Conservation (phyloP, 129 eudicot genomes). For the Tanacetum coccineum region DNA sequence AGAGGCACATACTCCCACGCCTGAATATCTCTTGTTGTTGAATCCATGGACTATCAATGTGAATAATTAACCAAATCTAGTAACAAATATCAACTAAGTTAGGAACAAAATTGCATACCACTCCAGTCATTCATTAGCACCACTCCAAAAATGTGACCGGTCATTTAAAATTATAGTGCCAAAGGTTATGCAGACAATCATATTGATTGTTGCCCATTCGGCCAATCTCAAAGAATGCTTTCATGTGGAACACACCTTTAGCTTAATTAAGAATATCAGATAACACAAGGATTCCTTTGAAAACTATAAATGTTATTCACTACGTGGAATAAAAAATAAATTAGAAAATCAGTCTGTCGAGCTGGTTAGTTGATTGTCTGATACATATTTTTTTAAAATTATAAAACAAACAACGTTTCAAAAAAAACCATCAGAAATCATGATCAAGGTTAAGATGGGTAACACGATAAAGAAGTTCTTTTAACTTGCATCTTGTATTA, state of each 20-base stretch:
- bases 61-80: constrained; percentile 10
- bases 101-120: constrained; percentile 43
- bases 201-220: not conserved
- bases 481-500: no score
- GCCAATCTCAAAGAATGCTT: not conserved
- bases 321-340: not conserved
- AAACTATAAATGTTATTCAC: not conserved
- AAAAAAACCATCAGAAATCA: no score
- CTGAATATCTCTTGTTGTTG: constrained; percentile 91
- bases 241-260: not conserved
- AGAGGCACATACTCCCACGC: constrained; percentile 99
- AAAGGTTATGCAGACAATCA: constrained; percentile 5
- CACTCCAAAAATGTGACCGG: constrained; percentile 91
- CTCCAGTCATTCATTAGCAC: constrained; percentile 99
- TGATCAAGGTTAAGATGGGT: no score
- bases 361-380: no score
- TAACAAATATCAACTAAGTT: not conserved
- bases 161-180: constrained; percentile 22
- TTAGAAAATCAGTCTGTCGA: not conserved
- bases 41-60: constrained; percentile 15
- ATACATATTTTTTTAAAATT: no score
- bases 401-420: no score
- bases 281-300: not conserved
- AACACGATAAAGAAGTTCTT: no score
- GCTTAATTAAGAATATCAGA: not conserved